phyloP scores from a whole-genome alignment of 176 grass and related monocot genomes.

The Puccinellia tenuiflora region DNA sequence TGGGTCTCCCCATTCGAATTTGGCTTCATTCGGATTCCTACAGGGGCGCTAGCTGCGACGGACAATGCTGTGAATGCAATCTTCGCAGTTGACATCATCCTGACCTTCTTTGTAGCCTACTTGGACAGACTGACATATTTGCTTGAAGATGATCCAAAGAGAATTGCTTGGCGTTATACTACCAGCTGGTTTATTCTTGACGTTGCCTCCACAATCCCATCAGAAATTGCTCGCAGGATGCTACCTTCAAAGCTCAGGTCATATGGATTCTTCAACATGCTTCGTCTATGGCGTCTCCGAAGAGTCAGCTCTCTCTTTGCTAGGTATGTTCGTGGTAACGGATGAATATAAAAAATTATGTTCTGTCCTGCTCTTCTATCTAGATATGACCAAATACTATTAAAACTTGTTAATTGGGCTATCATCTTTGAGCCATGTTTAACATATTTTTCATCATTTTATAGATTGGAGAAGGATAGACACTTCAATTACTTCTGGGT shows the following conservation, averaged over 20 bases:
- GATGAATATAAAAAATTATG: neutral
- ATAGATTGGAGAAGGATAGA: slow-evolving; percentile 89
- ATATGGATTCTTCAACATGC: slow-evolving; percentile 96
- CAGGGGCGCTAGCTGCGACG: slow-evolving; percentile 41
- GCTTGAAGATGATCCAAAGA: slow-evolving; percentile 54
- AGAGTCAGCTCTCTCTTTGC: slow-evolving; percentile 97
- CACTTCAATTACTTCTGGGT: slow-evolving; percentile 99
- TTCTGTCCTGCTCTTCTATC: too few relatives aligned
- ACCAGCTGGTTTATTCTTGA: slow-evolving; percentile 88
- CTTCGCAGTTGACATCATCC: slow-evolving; percentile 79
- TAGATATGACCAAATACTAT: too few relatives aligned
- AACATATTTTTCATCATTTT: slow-evolving; percentile 9
- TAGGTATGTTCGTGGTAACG: slow-evolving; percentile 40
- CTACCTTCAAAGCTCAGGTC: slow-evolving; percentile 54
- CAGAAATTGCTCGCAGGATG: slow-evolving; percentile 61
- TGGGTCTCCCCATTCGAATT: slow-evolving; percentile 98
- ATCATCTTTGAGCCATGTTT: neutral
- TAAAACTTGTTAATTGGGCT: too few relatives aligned
- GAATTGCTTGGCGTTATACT: slow-evolving; percentile 68
- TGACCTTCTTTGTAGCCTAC: slow-evolving; percentile 95
- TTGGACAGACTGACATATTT: slow-evolving; percentile 67
- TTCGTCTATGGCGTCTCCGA: slow-evolving; percentile 90
- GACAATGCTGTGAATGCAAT: slow-evolving; percentile 85
- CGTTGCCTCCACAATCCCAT: slow-evolving; percentile 66
- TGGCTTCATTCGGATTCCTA: slow-evolving; percentile 59